A percentile compares a stretch with the other conserved stretches of the same genome.
phyloP scores from a whole-genome alignment of 2,329 filamentous ascomycete species.

The Cordyceps cicadae region DNA sequence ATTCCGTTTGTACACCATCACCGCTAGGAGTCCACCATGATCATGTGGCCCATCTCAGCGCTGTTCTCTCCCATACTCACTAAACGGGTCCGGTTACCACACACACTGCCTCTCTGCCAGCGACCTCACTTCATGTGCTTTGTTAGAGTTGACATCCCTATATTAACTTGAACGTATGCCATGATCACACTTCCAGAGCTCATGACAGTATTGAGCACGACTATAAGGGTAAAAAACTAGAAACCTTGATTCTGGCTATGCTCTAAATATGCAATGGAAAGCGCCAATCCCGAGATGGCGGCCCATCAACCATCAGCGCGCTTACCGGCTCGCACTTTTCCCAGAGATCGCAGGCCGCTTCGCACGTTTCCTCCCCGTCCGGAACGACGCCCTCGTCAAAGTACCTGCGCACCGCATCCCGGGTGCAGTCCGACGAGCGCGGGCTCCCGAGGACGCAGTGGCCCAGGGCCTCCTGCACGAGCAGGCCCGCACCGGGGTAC shows the following conservation, averaged over 20 bases:
- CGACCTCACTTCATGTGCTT: conserved; percentile 10
- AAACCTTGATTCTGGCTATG: not conserved
- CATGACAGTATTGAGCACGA: no score
- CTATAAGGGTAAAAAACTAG: no score
- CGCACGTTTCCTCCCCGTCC: conserved; percentile 16
- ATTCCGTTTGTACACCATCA: no score
- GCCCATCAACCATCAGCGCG: not conserved
- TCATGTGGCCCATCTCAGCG: conserved; percentile 14
- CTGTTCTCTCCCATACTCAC: conserved; percentile 2
- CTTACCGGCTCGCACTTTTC: not conserved
- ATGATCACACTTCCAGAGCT: no score
- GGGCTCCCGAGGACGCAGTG: conserved; percentile 17
- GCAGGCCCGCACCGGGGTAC: conserved; percentile 22
- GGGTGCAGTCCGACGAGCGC: conserved; percentile 16
- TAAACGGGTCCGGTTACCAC: conserved; percentile 14
- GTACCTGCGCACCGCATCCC: conserved; percentile 19
- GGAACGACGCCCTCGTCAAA: conserved; percentile 24
- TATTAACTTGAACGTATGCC: no score
- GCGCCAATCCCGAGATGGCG: not conserved
- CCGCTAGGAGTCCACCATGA: not conserved
- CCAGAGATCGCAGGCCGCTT: conserved; percentile 17
- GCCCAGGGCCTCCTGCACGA: conserved; percentile 23
- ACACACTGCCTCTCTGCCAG: conserved; percentile 14
- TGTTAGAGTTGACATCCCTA: not conserved
- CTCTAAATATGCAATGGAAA: conserved; percentile 4